Percentiles rank a stretch among this genome's conserved stretches.
These are phyloP conservation scores for Asterella californica DNA, from an alignment of 225 moss, liverwort and hornwort species.

Conservation along the genomic window DNA sequence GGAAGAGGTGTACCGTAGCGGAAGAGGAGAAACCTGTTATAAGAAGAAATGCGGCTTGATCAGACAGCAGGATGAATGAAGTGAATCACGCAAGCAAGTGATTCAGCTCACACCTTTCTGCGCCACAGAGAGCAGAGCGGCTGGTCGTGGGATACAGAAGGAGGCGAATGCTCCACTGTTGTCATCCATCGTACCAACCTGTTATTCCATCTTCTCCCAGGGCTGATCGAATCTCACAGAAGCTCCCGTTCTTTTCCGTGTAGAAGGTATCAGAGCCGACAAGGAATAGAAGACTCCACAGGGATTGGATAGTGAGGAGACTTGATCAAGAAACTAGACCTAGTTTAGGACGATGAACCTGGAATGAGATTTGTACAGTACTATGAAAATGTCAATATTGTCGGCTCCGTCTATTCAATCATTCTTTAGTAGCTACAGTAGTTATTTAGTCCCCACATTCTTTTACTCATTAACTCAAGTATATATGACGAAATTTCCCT, in stretches of 20 bases:
- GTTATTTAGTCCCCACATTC: slow-evolving; percentile 6
- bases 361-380: slow-evolving; percentile 3
- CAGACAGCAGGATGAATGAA: neutral
- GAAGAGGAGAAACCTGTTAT: neutral
- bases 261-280: neutral
- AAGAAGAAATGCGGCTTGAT: neutral
- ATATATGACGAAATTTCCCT: neutral
- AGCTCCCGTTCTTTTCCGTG: neutral
- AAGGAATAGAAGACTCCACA: neutral
- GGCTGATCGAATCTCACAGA: neutral
- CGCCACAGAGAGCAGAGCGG: neutral
- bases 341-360: no score
- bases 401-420: neutral
- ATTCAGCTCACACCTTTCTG: neutral
- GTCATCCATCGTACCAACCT: neutral
- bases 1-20: slow-evolving; percentile 10
- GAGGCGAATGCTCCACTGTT: neutral
- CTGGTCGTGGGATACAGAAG: neutral
- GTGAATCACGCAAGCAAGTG: slow-evolving; percentile 3
- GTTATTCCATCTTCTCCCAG: neutral
- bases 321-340: neutral
- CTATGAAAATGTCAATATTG: neutral
- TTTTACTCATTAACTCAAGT: neutral
- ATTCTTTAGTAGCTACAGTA: slow-evolving; percentile 12
- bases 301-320: neutral